phyloP scores from a whole-genome alignment of 2,329 filamentous ascomycete species.

The Ceratocystiopsis brevicomis region DNA sequence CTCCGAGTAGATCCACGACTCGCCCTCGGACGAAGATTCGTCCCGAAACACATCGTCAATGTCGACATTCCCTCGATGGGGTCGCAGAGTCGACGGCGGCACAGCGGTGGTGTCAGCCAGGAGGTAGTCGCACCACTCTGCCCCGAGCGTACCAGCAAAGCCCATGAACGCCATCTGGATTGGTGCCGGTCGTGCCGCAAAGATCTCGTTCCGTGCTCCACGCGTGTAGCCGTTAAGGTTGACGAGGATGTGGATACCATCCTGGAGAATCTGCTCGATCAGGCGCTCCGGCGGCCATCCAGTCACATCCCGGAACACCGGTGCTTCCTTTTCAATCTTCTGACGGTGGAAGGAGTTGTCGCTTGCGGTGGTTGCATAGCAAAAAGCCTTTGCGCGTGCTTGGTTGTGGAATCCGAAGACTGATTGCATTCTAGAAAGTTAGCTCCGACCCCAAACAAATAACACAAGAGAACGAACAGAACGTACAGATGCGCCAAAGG shows the following conservation, averaged over 20 bases:
- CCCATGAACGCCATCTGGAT: slow-evolving; percentile 99
- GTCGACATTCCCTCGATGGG: slow-evolving; percentile 55
- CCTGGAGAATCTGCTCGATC: slow-evolving; percentile 67
- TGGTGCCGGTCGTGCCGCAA: slow-evolving; percentile 81
- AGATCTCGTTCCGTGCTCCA: slow-evolving; percentile 92
- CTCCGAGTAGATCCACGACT: slow-evolving; percentile 88
- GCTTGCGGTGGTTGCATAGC: slow-evolving; percentile 85
- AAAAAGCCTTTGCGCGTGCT: slow-evolving; percentile 60
- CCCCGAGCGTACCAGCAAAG: slow-evolving; percentile 85
- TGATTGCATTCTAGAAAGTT: slow-evolving; percentile 59
- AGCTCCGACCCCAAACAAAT: not conserved
- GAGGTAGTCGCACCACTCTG: slow-evolving; percentile 97
- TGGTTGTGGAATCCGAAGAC: slow-evolving; percentile 83
- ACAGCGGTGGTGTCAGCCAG: slow-evolving; percentile 79
- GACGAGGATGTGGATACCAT: slow-evolving; percentile 83
- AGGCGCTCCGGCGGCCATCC: slow-evolving; percentile 70
- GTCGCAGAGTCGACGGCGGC: slow-evolving; percentile 61
- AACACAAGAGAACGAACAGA: not conserved
- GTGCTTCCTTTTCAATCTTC: slow-evolving; percentile 84
- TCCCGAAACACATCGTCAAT: slow-evolving; percentile 50
- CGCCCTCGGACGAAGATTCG: slow-evolving; percentile 48
- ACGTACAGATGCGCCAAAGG: slow-evolving; percentile 67
- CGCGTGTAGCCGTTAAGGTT: slow-evolving; percentile 98
- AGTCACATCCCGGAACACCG: slow-evolving; percentile 77
- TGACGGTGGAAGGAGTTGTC: slow-evolving; percentile 76